Base-by-base conservation (phyloP, 345 rosid genomes). In the Syzygium jambos region DNA sequence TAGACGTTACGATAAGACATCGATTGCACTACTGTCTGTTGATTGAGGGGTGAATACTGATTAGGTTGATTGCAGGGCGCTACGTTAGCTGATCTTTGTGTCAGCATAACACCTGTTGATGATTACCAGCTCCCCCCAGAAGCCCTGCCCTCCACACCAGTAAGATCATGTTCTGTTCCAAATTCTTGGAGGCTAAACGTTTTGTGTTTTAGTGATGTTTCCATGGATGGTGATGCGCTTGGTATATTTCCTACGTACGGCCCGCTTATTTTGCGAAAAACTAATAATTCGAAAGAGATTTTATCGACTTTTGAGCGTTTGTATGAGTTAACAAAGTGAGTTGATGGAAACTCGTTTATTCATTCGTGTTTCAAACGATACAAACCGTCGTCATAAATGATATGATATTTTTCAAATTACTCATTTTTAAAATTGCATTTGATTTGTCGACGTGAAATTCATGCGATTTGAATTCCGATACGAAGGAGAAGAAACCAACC, bases 91-190 rank as follows among this genome's bases (percentile, higher is more conserved):
- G 90, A 86, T 89, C 92, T 86, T 88, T 84, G 90, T 59, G 92
- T 93, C 25, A 89, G 86, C 34, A 89, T 93, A 65, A 57, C 89
- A 10, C 89, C 89, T 3, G 93, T 59, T 55, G 90, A 92, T 43
- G 92, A 92, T 89, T 92, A 93, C 86, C 90, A 88, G 84, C 91
- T 90, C 53, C 95, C 94, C 5, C 92, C 91, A 11, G 91, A 89
- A 41, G 94, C 91, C 38, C 52, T 85, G 15, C 41, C 87, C 51
- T 84, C 84, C 25, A 85, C 86, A 38, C 68, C 34, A 87, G 95
- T 92, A 91, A 87, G 56, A 87, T 34, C 80, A 34, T 73, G 80
- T 22, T 19, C 49, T 34, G 80, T 68, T 34, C 34, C 80, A 5
- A 68, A 34, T 34, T 68, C 80, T 68, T 9, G 78, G 78, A 30